Evolutionary conservation across 116 monocot genomes (phyloP).

Genomic region (Dioscorea cayenensis): DNA sequence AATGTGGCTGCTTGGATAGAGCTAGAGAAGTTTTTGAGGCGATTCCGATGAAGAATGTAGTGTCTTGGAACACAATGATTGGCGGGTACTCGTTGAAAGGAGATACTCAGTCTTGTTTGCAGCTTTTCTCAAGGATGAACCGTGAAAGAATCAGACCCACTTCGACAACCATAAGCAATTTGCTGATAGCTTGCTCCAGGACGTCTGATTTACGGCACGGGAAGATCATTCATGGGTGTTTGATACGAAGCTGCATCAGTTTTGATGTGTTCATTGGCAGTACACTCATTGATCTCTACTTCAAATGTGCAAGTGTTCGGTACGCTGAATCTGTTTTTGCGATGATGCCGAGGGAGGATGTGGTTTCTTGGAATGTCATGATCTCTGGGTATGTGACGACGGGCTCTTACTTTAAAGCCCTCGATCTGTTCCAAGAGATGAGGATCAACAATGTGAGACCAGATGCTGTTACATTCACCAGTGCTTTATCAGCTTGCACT

Average conservation of each 20-base stretch:
- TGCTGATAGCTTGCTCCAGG: slow-evolving; percentile 49
- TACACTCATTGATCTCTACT: slow-evolving; percentile 59
- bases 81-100: slow-evolving; percentile 48
- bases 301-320: slow-evolving; percentile 38
- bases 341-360: slow-evolving; percentile 26
- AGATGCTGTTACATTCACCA: slow-evolving; percentile 44
- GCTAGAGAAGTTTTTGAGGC: slow-evolving; percentile 58
- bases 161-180: slow-evolving; percentile 50
- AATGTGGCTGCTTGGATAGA: slow-evolving; percentile 37
- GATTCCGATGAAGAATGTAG: slow-evolving; percentile 29
- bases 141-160: slow-evolving; percentile 35
- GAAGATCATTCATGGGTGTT: slow-evolving; percentile 52
- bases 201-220: slow-evolving; percentile 33
- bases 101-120: slow-evolving; percentile 33
- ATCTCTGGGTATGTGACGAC: slow-evolving; percentile 44
- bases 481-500: slow-evolving; percentile 53
- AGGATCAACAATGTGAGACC: slow-evolving; percentile 22
- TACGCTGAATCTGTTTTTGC: slow-evolving; percentile 35
- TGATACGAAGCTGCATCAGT: slow-evolving; percentile 31
- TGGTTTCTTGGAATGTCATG: slow-evolving; percentile 68
- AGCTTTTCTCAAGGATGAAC: slow-evolving; percentile 46
- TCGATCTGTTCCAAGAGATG: slow-evolving; percentile 37
- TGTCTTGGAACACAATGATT: slow-evolving; percentile 61
- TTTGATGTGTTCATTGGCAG: slow-evolving; percentile 40
- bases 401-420: slow-evolving; percentile 35